A percentile compares a stretch with the other conserved stretches of the same genome.
Evolutionary conservation across 2,329 filamentous ascomycete genomes (phyloP).

Genomic region (Arthrinium phaeospermum): DNA sequence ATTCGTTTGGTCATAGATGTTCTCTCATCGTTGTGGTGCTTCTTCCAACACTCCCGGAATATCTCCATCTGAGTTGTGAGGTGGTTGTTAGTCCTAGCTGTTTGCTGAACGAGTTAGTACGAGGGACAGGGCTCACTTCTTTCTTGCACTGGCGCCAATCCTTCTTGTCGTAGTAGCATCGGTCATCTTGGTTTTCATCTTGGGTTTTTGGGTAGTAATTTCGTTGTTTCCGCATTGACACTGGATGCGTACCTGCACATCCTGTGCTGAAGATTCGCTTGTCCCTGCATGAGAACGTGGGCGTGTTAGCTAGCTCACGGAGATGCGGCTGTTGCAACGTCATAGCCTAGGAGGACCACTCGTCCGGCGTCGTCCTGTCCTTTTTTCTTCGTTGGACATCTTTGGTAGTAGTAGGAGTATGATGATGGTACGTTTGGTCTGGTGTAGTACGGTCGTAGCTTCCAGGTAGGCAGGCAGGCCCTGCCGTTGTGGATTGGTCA

Average conservation of each 20-base stretch:
- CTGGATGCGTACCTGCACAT: conserved; percentile 71
- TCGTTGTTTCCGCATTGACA: neutral
- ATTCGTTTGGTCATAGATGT: conserved; percentile 76
- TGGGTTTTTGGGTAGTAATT: neutral
- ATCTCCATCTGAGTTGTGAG: conserved; percentile 75
- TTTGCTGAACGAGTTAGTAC: neutral
- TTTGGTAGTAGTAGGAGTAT: conserved; percentile 25
- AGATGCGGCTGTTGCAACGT: neutral
- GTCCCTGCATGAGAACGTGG: conserved; percentile 68
- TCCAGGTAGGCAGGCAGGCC: neutral
- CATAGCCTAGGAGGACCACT: conserved; percentile 66
- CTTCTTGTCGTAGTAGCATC: conserved; percentile 97
- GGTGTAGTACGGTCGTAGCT: neutral
- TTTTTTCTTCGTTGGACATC: conserved; percentile 67
- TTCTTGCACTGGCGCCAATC: conserved; percentile 90
- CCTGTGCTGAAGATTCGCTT: conserved; percentile 97
- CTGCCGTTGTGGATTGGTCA: conserved; percentile 9
- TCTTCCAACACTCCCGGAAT: conserved; percentile 92
- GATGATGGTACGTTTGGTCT: neutral
- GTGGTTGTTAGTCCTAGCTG: conserved; percentile 21
- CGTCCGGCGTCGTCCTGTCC: conserved; percentile 74
- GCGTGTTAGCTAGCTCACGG: neutral
- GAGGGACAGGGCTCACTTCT: conserved; percentile 65
- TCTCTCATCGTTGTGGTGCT: conserved; percentile 82
- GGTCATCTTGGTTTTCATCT: conserved; percentile 89